phyloP scores from a whole-genome alignment of 2,329 filamentous ascomycete genomes.

The Pseudogymnoascus sp. region DNA sequence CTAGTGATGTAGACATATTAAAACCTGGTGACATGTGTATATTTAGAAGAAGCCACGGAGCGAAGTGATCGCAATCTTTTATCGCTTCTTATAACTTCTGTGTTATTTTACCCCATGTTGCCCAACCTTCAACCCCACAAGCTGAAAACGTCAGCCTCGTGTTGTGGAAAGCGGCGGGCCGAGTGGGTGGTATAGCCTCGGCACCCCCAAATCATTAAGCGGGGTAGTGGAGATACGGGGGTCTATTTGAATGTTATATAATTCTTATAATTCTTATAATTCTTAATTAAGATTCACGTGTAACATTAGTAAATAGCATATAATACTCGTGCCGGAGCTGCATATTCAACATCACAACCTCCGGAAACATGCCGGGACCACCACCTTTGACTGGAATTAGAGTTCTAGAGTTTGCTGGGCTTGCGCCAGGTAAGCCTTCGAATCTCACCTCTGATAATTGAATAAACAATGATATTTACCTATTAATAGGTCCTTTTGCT shows the following conservation, averaged over 20 bases:
- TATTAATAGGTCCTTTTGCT: constrained; percentile 65
- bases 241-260: neutral
- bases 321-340: neutral
- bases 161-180: neutral
- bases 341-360: neutral
- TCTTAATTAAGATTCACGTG: neutral
- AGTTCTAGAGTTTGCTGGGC: constrained; percentile 59
- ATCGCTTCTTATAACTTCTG: neutral
- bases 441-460: neutral
- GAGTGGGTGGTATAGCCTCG: neutral
- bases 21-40: neutral
- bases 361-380: constrained; percentile 19
- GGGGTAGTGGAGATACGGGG: neutral
- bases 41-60: neutral
- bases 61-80: neutral
- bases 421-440: constrained; percentile 42
- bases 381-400: constrained; percentile 47
- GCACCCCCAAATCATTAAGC: neutral
- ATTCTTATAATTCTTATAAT: neutral
- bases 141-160: neutral
- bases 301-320: neutral
- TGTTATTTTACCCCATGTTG: neutral
- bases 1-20: neutral
- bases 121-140: neutral
- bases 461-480: constrained; percentile 7